Evolutionary conservation across 2,329 filamentous ascomycete species (phyloP).

Genomic region (Penicillium sp.): DNA sequence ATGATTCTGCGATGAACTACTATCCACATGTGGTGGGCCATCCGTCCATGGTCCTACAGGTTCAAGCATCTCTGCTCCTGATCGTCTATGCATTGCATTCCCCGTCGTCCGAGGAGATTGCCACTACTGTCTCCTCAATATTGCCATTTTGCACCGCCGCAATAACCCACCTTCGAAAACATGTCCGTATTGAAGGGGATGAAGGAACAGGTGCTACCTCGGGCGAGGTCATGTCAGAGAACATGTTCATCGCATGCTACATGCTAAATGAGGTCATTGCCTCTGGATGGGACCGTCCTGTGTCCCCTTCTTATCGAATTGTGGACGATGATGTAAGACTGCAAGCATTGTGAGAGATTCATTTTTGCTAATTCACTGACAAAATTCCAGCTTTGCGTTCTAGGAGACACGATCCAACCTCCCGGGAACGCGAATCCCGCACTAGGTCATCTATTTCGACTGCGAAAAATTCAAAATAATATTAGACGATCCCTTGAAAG

Average conservation of each 20-base stretch:
- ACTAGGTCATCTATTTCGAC: conserved; percentile 30
- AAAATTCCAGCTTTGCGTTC: conserved; percentile 23
- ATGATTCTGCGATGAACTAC: conserved; percentile 30
- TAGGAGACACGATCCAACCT: conserved; percentile 30
- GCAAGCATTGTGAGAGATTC: no score
- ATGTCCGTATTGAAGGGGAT: conserved; percentile 16
- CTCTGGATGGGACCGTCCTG: conserved; percentile 35
- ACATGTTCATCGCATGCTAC: conserved; percentile 35
- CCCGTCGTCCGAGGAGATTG: conserved; percentile 33
- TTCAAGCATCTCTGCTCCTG: conserved; percentile 34
- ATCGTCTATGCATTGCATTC: conserved; percentile 35
- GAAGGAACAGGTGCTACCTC: conserved; percentile 15
- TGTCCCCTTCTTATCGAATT: conserved; percentile 30
- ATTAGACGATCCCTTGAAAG: conserved; percentile 30
- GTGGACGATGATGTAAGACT: conserved; percentile 34
- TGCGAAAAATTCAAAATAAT: conserved; percentile 34
- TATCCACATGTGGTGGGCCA: conserved; percentile 34
- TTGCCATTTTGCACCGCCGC: conserved; percentile 35
- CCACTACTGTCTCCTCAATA: conserved; percentile 32
- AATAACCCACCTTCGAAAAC: conserved; percentile 31
- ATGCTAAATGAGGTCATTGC: conserved; percentile 36
- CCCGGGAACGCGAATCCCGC: conserved; percentile 27
- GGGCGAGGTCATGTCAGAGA: conserved; percentile 27
- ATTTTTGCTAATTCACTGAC: background rate
- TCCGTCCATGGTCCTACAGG: conserved; percentile 32